phyloP scores from a whole-genome alignment of 164 flowering plant species.

The Saururus chinensis region DNA sequence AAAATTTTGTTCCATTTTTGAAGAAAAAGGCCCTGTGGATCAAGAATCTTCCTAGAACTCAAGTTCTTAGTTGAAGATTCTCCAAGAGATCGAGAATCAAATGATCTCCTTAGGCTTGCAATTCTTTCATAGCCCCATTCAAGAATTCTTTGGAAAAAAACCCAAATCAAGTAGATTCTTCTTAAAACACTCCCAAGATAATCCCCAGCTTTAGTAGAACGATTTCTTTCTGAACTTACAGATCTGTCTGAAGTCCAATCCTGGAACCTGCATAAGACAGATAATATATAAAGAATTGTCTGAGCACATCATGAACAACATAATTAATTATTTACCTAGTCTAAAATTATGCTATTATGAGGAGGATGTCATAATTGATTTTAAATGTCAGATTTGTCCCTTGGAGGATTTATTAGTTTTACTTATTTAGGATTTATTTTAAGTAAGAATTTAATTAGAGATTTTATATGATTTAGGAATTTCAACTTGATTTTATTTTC shows the following conservation, averaged over 20 bases:
- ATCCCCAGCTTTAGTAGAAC: constrained; percentile 12
- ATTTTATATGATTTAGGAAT: too few species aligned
- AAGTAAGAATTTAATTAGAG: too few species aligned
- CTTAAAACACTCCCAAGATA: constrained; percentile 19
- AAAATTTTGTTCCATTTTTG: constrained; percentile 88
- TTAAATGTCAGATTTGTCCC: too few species aligned
- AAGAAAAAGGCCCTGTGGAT: constrained; percentile 78
- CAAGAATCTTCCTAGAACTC: constrained; percentile 46
- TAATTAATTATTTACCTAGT: not conserved
- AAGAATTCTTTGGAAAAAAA: constrained; percentile 29
- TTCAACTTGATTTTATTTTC: too few species aligned
- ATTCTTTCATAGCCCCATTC: constrained; percentile 43
- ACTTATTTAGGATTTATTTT: too few species aligned
- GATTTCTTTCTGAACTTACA: constrained; percentile 19
- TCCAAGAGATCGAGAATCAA: constrained; percentile 21
- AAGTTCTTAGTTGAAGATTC: constrained; percentile 16
- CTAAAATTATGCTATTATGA: not conserved
- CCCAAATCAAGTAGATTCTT: constrained; percentile 29
- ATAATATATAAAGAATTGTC: not conserved
- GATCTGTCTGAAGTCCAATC: constrained; percentile 38
- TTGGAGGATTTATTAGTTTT: too few species aligned
- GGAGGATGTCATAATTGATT: too few species aligned
- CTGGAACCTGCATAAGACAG: constrained; percentile 29
- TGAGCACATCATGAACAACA: not conserved
- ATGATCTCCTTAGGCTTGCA: constrained; percentile 25